phyloP scores from a whole-genome alignment of 2,329 filamentous ascomycete genomes.

The Cercospora sesami region DNA sequence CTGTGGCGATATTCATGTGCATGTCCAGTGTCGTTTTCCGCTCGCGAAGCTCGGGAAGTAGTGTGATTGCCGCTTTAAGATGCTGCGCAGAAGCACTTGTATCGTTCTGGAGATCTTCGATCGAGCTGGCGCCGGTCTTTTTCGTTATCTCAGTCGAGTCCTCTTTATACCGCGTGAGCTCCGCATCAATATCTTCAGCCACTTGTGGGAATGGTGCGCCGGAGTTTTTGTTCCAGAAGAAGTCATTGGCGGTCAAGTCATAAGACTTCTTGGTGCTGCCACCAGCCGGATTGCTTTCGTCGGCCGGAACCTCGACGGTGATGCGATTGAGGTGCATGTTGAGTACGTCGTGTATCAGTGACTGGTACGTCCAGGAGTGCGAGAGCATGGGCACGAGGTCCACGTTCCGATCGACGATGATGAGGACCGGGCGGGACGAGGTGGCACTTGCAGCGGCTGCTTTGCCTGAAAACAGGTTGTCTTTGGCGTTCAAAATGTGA shows the following conservation, averaged over 20 bases:
- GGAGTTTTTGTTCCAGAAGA: constrained; percentile 95
- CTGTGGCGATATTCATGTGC: constrained; percentile 97
- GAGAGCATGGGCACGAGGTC: constrained; percentile 98
- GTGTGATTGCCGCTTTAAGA: constrained; percentile 90
- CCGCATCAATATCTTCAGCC: constrained; percentile 91
- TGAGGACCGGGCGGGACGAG: constrained; percentile 78
- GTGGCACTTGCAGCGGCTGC: constrained; percentile 65
- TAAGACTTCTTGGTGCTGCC: constrained; percentile 84
- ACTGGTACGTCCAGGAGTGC: constrained; percentile 90
- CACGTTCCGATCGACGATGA: constrained; percentile 92
- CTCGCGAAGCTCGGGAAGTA: constrained; percentile 87
- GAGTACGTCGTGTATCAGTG: constrained; percentile 75
- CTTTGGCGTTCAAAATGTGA: constrained; percentile 95
- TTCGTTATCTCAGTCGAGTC: constrained; percentile 92
- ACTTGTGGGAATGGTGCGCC: constrained; percentile 90
- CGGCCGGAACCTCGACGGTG: constrained; percentile 79
- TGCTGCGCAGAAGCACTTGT: constrained; percentile 87
- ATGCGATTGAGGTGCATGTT: constrained; percentile 88
- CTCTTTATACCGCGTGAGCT: constrained; percentile 91
- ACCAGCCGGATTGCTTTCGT: constrained; percentile 73
- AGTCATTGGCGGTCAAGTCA: constrained; percentile 85
- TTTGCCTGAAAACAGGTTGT: constrained; percentile 81
- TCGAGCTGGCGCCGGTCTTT: constrained; percentile 87
- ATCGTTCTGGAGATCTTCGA: constrained; percentile 91
- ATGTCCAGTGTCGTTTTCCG: constrained; percentile 92